Percentiles rank a stretch among this genome's conserved stretches.
Conservation (phyloP, 2,329 filamentous ascomycete genomes). For the Aspergillus sp. region DNA sequence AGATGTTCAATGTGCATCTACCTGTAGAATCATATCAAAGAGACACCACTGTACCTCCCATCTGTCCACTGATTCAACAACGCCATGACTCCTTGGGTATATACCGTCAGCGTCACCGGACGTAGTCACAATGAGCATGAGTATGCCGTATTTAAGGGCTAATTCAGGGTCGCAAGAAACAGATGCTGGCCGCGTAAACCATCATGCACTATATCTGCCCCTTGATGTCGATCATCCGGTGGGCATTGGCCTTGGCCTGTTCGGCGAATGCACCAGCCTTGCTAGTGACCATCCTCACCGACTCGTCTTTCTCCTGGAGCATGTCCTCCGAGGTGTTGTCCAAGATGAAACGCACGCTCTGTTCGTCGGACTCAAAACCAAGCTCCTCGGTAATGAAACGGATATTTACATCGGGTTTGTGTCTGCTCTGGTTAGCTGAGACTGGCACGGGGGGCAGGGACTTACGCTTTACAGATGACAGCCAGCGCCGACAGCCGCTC, state of each 20-base stretch:
- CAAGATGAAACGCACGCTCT: conserved; percentile 83
- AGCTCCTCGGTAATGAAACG: conserved; percentile 93
- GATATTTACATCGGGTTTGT: conserved; percentile 81
- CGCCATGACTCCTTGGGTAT: too few relatives aligned
- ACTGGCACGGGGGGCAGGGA: conserved; percentile 2
- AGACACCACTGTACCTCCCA: too few relatives aligned
- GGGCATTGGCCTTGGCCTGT: conserved; percentile 59
- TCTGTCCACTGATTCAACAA: too few relatives aligned
- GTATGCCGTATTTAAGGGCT: too few relatives aligned
- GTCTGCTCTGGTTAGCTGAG: conserved; percentile 56
- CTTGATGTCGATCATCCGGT: conserved; percentile 89
- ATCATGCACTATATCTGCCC: conserved; percentile 59
- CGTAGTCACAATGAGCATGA: too few relatives aligned
- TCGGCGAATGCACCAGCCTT: conserved; percentile 71
- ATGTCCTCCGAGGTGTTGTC: conserved; percentile 67
- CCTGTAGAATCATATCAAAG: too few relatives aligned
- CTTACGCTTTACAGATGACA: conserved; percentile 91
- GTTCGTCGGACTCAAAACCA: conserved; percentile 84
- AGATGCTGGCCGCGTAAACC: too few relatives aligned
- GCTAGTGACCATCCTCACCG: conserved; percentile 62
- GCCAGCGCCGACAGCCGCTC: conserved; percentile 85
- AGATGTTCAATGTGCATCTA: too few relatives aligned
- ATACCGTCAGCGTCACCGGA: too few relatives aligned
- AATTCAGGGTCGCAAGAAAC: too few relatives aligned
- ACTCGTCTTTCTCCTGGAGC: conserved; percentile 66